Percentiles rank a stretch among this genome's conserved stretches.
These are phyloP conservation scores for Podila epicladia DNA, from an alignment of 192 early-diverging fungal genomes.

Conservation along the genomic window DNA sequence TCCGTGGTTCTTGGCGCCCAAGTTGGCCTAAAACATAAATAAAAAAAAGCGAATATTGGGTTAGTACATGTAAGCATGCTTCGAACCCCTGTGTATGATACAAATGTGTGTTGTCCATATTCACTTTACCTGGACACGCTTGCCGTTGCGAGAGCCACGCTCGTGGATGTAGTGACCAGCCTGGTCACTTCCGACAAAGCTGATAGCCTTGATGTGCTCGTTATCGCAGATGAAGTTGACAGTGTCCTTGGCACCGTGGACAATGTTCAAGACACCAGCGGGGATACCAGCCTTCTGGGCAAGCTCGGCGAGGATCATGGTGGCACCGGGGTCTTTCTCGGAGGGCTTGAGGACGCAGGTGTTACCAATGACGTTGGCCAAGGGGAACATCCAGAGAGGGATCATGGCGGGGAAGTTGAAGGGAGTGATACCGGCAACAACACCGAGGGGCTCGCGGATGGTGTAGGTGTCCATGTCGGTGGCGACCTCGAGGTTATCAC, in stretches of 20 bases:
- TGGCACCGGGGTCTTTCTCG: conserved; percentile 93
- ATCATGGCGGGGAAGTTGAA: conserved; percentile 99
- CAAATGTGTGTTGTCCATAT: no score
- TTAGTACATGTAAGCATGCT: background rate
- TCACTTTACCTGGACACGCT: conserved; percentile 83
- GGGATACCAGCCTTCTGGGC: conserved; percentile 91
- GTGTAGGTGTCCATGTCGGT: conserved; percentile 97
- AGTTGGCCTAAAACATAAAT: conserved; percentile 70
- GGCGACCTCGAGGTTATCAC: conserved; percentile 83
- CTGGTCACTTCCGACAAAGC: conserved; percentile 91
- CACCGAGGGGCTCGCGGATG: conserved; percentile 92
- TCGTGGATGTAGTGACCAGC: conserved; percentile 90
- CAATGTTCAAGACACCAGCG: conserved; percentile 90
- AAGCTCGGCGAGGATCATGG: conserved; percentile 89
- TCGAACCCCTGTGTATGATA: no score
- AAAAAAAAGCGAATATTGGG: background rate
- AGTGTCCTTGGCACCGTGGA: conserved; percentile 87
- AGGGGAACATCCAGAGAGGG: conserved; percentile 95
- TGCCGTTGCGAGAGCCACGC: conserved; percentile 88
- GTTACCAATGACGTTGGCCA: conserved; percentile 94
- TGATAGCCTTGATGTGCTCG: conserved; percentile 88
- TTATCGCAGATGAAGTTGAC: conserved; percentile 94
- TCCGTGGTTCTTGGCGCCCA: conserved; percentile 98
- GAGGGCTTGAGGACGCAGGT: conserved; percentile 93
- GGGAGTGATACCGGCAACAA: conserved; percentile 92